These are phyloP conservation scores for Entomophthora muscae DNA, from an alignment of 371 early-diverging fungal genomes.

Conservation along the genomic window DNA sequence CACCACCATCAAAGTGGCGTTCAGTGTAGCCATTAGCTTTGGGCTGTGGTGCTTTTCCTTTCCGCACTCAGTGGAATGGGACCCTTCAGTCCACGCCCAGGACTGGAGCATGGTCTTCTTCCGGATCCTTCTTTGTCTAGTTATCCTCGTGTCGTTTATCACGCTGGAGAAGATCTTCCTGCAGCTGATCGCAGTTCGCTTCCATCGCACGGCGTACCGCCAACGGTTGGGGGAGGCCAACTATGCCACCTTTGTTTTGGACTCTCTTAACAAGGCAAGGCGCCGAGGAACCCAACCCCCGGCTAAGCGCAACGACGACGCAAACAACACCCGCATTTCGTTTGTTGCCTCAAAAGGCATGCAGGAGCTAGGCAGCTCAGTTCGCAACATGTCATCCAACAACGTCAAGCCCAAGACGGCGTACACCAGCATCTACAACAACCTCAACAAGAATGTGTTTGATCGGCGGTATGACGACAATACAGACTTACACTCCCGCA, in stretches of 20 bases:
- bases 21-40: not conserved
- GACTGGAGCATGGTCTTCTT: not conserved
- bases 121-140: not conserved
- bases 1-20: slow-evolving; percentile 2
- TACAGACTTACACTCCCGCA: slow-evolving; percentile 8
- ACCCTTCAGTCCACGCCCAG: not conserved
- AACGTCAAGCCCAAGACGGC: too few species aligned
- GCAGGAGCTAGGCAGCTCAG: too few species aligned
- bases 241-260: slow-evolving; percentile 3
- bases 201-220: slow-evolving; percentile 1
- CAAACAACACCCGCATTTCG: too few species aligned
- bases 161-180: not conserved
- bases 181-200: slow-evolving; percentile 2
- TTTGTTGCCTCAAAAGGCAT: too few species aligned
- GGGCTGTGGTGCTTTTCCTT: slow-evolving; percentile 2
- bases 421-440: too few species aligned
- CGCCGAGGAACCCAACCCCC: too few species aligned
- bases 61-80: not conserved
- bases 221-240: not conserved
- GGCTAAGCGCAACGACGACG: too few species aligned
- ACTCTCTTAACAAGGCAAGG: slow-evolving; percentile 2
- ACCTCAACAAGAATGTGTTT: slow-evolving; percentile 1
- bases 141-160: not conserved
- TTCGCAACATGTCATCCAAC: too few species aligned
- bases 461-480: slow-evolving; percentile 1